Evolutionary conservation across 345 rosid species (phyloP), one percentile per base, ranked within the genome.

Genomic region (Trapa bicornis): DNA sequence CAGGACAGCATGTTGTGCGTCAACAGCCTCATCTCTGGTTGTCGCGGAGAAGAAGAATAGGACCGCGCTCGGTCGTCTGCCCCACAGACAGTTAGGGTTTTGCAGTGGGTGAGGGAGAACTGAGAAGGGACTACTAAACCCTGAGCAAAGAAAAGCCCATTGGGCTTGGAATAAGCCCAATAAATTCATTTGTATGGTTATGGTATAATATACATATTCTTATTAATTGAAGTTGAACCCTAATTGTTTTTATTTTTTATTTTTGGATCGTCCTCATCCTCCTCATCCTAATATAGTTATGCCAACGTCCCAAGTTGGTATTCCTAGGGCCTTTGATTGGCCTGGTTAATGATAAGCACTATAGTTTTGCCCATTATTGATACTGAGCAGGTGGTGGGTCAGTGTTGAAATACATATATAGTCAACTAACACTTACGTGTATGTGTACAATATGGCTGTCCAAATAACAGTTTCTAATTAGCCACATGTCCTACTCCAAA

Each of bases 1-100:
- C 88, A 94, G 0, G 96, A 83, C 32, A 89, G 83, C 92, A 89
- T 87, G 83, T 91, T 91, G 88, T 91, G 97, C 41, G 96, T 85
- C 47, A 87, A 75, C 5, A 89, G 79, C 82, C 87, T 87, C 99
- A 89, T 91, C 52, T 70, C 22, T 16, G 33, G 60, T n/a, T 1
- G 10, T 16, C 33, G 60, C 1, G 2, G 22, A 6, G 35, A 12
- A 6, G 35, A n/a, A n/a, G 35, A 22, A 22, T 37, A 37, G 36
- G 8, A 15, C 56, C 15, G 1, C 56, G 15, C 56, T 17, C 56
- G 1, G 38, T 58, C 43, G 4, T 41, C 7, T 41, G 6, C 7
- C 4, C 43, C 6, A 41, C 43, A 22, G 60, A 53, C 8, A n/a
- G 58, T 5, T 1, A n/a, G 32, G 43, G 7, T 41, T 3, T 3